Base-by-base conservation (phyloP, 495 filamentous ascomycete species). In the Hyaloscypha bicolor region DNA sequence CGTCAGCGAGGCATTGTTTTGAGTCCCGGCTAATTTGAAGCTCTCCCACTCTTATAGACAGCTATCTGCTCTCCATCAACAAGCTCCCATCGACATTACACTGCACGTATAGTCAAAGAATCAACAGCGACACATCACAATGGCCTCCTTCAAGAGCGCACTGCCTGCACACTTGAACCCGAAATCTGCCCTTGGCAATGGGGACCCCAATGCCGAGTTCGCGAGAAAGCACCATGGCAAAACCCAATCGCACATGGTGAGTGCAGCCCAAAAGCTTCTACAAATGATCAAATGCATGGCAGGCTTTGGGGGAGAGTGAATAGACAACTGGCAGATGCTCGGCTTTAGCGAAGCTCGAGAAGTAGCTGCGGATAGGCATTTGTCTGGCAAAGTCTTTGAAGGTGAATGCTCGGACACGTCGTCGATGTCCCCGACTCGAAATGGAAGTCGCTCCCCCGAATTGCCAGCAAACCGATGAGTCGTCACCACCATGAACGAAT, bases 201-300 rank as follows among this genome's bases (percentile, higher is more conserved):
- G 85, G 69, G 89, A 88, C 67, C 75, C 72, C 42, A 39, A 29
- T 77, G 84, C 71, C 82, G 84, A 56, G 75, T 79, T 75, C 83
- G 84, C 71, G 12, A 82, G 85, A 71, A 92, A 91, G 80, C 93
- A 96, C 76, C 94, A 97, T 79, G 93, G 93, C 72, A 97, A 97
- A 86, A 90, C 93, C 62, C 91, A 94, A 76, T 96, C 93, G 42
- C 93, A 97, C 79, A 92, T 97, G 91, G 94, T 96, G 80, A 89
- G 93, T 92, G 25, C 31, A 25, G 42, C 53, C 9, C 29, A 19
- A 45, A 19, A 25, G 52, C 52, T 51, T 30, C 25, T 45, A 29
- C 22, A 56, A 25, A 30, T 29, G 53, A 56, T 25, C 30, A 37
- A 60, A 33, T 60, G 29, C 59, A 42, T 33, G 21, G 59, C 59